phyloP scores from a whole-genome alignment of 202 grass and related monocot species.

The Sporobolus alterniflorus region DNA sequence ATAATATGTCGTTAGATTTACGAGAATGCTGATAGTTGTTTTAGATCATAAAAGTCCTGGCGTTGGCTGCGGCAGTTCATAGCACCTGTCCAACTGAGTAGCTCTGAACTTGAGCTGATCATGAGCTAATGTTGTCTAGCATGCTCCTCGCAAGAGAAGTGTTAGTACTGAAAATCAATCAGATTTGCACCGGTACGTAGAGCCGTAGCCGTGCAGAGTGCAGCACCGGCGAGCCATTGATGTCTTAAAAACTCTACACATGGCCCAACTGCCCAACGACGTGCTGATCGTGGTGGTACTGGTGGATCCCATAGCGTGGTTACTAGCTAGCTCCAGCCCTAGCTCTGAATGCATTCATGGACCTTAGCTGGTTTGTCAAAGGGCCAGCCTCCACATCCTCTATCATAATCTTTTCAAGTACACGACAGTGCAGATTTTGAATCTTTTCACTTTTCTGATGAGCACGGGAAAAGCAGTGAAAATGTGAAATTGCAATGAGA shows the following conservation, averaged over 20 bases:
- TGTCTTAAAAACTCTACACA: not conserved
- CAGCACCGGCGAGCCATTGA: not conserved
- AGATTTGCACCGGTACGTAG: not conserved
- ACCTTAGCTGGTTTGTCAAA: slow-evolving; percentile 18
- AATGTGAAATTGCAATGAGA: not conserved
- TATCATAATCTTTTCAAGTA: too few relatives aligned
- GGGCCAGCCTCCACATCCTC: too few relatives aligned
- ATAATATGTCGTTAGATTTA: too few relatives aligned
- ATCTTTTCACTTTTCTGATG: too few relatives aligned
- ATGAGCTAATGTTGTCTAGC: not conserved
- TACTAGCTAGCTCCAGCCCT: not conserved
- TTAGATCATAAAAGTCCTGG: too few relatives aligned
- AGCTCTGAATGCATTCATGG: slow-evolving; percentile 15
- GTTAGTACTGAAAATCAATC: not conserved
- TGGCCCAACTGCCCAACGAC: not conserved
- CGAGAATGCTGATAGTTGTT: too few relatives aligned
- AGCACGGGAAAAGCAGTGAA: not conserved
- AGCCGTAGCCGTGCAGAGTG: not conserved
- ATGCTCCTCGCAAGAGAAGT: not conserved
- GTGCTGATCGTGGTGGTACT: not conserved
- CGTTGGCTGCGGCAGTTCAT: not conserved
- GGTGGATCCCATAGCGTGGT: not conserved
- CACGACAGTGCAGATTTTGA: too few relatives aligned
- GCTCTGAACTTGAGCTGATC: not conserved
- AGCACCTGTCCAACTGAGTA: too few relatives aligned